Conservation (phyloP, 441 rosid genomes). For the Pelargonium fulgidum region DNA sequence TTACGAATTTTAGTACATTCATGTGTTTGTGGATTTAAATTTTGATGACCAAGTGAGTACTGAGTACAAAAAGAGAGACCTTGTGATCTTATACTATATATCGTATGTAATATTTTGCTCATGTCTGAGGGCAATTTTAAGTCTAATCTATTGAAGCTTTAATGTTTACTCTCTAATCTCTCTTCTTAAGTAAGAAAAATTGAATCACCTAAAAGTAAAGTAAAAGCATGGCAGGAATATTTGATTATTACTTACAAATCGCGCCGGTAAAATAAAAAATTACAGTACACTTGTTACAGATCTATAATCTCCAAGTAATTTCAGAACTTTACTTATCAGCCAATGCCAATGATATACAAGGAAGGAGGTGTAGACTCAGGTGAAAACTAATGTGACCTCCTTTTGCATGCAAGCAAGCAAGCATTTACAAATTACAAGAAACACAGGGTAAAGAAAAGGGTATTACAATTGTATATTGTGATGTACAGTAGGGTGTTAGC, state of each 20-base stretch:
- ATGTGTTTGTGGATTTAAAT: too few relatives aligned
- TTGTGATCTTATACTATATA: neutral
- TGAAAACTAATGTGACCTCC: slow-evolving; percentile 23
- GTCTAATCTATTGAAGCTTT: neutral
- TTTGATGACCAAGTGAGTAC: too few relatives aligned
- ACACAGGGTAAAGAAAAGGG: neutral
- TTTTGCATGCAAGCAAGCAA: slow-evolving; percentile 12
- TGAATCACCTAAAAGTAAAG: neutral
- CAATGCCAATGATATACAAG: slow-evolving; percentile 28
- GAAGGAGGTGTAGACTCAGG: slow-evolving; percentile 8
- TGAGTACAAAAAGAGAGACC: neutral
- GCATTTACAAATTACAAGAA: slow-evolving; percentile 40
- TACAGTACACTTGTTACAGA: neutral
- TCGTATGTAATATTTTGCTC: neutral
- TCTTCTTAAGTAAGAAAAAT: neutral
- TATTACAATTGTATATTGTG: slow-evolving; percentile 28
- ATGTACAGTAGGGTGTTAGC: slow-evolving; percentile 43
- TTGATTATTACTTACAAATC: neutral
- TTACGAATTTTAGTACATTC: too few relatives aligned
- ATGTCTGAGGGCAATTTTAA: neutral
- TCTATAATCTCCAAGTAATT: slow-evolving; percentile 3
- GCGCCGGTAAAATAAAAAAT: neutral
- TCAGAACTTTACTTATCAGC: slow-evolving; percentile 28
- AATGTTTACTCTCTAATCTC: neutral
- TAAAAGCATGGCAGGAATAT: neutral